These are phyloP conservation scores for Cryptosporidium sp. DNA, from an alignment of 169 alveolate genomes.

Conservation along the genomic window DNA sequence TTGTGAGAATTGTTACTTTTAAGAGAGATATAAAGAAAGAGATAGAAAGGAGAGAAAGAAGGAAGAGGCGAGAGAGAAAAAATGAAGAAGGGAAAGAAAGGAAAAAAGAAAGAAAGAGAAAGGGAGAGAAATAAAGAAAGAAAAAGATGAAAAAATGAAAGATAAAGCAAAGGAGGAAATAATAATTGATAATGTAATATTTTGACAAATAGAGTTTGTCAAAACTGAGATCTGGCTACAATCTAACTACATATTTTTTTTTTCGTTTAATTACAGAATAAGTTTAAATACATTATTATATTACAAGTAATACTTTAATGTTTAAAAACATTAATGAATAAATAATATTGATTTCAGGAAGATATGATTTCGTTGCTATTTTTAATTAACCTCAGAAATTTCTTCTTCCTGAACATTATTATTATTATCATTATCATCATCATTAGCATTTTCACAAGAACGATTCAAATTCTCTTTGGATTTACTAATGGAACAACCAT, in stretches of 20 bases:
- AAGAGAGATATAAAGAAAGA: no score
- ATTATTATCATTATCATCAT: no score
- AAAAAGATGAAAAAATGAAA: neutral
- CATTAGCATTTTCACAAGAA: neutral
- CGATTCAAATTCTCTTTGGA: slow-evolving; percentile 8
- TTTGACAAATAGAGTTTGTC: no score
- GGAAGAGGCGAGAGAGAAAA: no score
- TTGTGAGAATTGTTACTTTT: no score
- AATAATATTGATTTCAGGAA: neutral
- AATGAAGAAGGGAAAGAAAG: no score
- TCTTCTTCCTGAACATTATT: slow-evolving; percentile 9
- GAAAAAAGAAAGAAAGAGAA: no score
- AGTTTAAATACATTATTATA: neutral
- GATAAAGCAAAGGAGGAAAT: no score
- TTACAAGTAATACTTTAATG: neutral
- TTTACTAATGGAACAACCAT: neutral
- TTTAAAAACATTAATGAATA: neutral
- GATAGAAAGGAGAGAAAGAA: no score
- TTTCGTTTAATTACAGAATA: no score
- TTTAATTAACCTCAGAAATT: neutral
- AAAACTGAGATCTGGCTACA: no score
- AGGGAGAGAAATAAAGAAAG: neutral
- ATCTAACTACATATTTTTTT: neutral
- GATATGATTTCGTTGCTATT: neutral
- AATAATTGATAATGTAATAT: no score